Evolutionary conservation across 2,329 filamentous ascomycete genomes (phyloP).

Genomic region (Ophiostoma populinum): DNA sequence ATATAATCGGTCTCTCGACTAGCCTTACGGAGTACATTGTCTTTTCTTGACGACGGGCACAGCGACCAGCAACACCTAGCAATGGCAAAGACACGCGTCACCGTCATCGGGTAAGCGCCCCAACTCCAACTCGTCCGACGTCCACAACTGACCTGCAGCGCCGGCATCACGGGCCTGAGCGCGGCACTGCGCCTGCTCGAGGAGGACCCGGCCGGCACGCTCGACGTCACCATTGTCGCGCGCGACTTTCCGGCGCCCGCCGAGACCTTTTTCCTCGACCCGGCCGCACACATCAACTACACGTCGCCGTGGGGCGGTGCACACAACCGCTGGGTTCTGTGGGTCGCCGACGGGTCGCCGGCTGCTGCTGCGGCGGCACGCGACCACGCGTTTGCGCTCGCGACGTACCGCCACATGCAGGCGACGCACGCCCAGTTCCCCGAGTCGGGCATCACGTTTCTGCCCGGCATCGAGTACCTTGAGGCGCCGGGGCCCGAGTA

Average conservation of each 20-base stretch:
- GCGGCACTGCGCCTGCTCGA: conserved; percentile 28
- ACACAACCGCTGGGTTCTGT: conserved; percentile 34
- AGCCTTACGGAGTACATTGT: too few relatives aligned
- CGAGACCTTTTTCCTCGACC: conserved; percentile 23
- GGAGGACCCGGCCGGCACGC: conserved; percentile 15
- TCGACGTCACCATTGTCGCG: conserved; percentile 25
- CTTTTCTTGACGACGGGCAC: too few relatives aligned
- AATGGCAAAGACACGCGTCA: background rate
- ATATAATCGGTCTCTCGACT: too few relatives aligned
- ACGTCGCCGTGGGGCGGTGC: conserved; percentile 41
- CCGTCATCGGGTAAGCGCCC: conserved; percentile 9
- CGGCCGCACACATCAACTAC: conserved; percentile 27
- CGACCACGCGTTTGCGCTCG: conserved; percentile 26
- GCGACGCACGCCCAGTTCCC: conserved; percentile 15
- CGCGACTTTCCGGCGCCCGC: conserved; percentile 29
- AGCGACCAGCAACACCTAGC: too few relatives aligned
- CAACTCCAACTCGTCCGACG: background rate
- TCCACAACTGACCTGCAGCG: conserved; percentile 18
- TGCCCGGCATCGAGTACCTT: conserved; percentile 33
- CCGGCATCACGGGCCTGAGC: conserved; percentile 35
- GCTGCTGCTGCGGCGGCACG: conserved; percentile 14
- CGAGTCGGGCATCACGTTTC: conserved; percentile 29
- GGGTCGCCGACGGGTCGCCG: conserved; percentile 15
- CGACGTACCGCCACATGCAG: conserved; percentile 26
- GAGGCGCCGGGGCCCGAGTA: conserved; percentile 28